phyloP scores from a whole-genome alignment of 1,284 basidiomycete genomes.

The Earliella scabrosa region DNA sequence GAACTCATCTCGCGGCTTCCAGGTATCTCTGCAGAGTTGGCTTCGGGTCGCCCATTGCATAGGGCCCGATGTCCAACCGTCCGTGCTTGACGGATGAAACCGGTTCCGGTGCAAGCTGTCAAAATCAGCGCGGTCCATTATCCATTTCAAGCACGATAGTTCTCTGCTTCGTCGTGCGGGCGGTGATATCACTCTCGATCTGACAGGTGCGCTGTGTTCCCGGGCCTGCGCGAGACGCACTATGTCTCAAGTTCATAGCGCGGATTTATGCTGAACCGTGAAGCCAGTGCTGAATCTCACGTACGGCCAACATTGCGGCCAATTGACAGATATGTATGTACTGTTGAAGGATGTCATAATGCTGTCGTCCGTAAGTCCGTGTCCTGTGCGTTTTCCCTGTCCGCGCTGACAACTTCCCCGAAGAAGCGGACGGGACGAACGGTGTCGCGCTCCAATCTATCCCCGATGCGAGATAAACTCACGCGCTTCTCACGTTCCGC shows the following conservation, averaged over 20 bases:
- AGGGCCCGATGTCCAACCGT: slow-evolving; percentile 17
- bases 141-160: neutral
- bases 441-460: neutral
- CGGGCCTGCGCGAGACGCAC: no score
- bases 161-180: neutral
- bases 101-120: neutral
- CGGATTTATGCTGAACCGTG: neutral
- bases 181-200: neutral
- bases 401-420: slow-evolving; percentile 21
- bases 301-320: no score
- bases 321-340: no score
- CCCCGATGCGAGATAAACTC: slow-evolving; percentile 3
- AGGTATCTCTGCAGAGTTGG: no score
- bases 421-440: slow-evolving; percentile 8
- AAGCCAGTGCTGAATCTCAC: neutral
- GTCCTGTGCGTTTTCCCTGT: neutral
- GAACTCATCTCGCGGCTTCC: no score
- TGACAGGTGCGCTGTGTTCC: neutral
- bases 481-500: slow-evolving; percentile 2
- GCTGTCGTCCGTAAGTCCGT: no score
- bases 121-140: neutral
- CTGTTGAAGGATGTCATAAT: no score
- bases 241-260: no score
- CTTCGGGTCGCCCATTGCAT: no score
- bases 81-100: slow-evolving; percentile 20